Conservation (phyloP, 345 rosid genomes). For the Sapria himalayana region DNA sequence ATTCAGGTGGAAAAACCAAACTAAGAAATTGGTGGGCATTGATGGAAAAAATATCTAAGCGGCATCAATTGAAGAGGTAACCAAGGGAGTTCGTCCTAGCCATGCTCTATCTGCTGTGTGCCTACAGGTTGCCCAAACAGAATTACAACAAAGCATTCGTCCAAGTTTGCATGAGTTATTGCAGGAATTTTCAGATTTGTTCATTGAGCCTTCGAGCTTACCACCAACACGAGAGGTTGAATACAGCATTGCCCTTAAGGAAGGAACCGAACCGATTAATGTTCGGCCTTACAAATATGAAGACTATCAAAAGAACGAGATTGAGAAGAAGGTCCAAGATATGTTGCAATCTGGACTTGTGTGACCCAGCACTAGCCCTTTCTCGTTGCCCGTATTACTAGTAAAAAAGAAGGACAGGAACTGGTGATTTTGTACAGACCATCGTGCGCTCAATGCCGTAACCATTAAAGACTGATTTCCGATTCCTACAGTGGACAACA, state of each 20-base stretch:
- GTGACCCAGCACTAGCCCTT: conserved; percentile 1
- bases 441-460: not conserved
- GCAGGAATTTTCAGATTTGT: not conserved
- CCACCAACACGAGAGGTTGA: conserved; percentile 1
- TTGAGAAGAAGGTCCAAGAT: no score
- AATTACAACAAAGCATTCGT: not conserved
- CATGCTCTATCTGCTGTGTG: not conserved
- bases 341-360: not conserved
- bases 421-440: not conserved
- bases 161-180: not conserved
- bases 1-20: not conserved
- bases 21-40: not conserved
- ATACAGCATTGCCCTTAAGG: not conserved
- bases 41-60: not conserved
- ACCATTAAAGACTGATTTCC: conserved; percentile 1
- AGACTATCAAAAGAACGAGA: not conserved
- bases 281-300: conserved; percentile 2
- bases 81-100: not conserved
- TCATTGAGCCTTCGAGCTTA: not conserved
- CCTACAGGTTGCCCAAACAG: not conserved
- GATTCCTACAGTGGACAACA: conserved; percentile 1
- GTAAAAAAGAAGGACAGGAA: not conserved
- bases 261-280: not conserved
- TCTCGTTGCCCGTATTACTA: not conserved
- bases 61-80: not conserved